Percentiles rank a stretch among this genome's conserved stretches.
Evolutionary conservation across 2,329 filamentous ascomycete species (phyloP).

Genomic region (Venturiaceae sp.): DNA sequence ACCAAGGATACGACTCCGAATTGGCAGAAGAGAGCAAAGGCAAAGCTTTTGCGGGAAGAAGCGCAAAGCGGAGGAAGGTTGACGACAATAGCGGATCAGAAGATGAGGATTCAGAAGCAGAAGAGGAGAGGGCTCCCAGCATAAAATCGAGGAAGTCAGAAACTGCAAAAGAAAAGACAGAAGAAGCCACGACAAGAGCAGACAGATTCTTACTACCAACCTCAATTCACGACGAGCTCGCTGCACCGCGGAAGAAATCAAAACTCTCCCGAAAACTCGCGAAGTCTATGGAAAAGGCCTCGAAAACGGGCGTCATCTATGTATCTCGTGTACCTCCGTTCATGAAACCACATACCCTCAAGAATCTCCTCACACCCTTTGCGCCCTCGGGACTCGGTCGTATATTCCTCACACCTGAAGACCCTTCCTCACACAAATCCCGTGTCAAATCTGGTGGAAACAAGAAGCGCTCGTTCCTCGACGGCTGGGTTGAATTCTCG

Average conservation of each 20-base stretch:
- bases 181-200: background rate
- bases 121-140: background rate
- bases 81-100: constrained; percentile 31
- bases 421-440: constrained; percentile 53
- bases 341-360: constrained; percentile 74
- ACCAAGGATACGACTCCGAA: constrained; percentile 56
- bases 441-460: constrained; percentile 68
- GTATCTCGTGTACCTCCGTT: constrained; percentile 77
- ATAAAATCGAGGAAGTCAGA: background rate
- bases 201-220: background rate
- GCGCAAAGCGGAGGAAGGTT: constrained; percentile 54
- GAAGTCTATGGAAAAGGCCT: constrained; percentile 52
- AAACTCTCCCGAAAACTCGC: constrained; percentile 43
- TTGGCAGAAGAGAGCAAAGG: constrained; percentile 57
- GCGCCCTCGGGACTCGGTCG: constrained; percentile 57
- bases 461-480: constrained; percentile 71
- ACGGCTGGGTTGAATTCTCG: constrained; percentile 80
- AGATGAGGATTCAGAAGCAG: constrained; percentile 13
- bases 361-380: constrained; percentile 64
- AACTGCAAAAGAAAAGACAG: background rate
- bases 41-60: constrained; percentile 33
- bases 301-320: constrained; percentile 72
- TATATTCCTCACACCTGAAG: constrained; percentile 71
- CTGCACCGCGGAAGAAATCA: background rate
- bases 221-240: background rate